Evolutionary conservation across 805 yeast genomes (phyloP).

Genomic region (Wickerhamiella siamensis): DNA sequence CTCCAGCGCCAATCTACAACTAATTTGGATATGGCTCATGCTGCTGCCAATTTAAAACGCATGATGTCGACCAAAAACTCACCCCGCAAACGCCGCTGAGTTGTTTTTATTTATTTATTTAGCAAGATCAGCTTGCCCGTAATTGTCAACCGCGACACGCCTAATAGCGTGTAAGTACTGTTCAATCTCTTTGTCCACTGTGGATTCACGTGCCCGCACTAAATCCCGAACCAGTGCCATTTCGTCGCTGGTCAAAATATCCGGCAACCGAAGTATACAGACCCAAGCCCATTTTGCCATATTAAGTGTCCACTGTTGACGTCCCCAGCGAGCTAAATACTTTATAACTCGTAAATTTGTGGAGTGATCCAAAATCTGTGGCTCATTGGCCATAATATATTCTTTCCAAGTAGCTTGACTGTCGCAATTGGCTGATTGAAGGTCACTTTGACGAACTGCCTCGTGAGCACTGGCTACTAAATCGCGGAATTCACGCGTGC

Average conservation of each 20-base stretch:
- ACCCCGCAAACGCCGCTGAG: neutral
- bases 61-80: neutral
- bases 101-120: neutral
- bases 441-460: neutral
- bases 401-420: conserved; percentile 29
- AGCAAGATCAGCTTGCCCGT: conserved; percentile 14
- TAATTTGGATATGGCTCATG: conserved; percentile 25
- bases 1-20: conserved; percentile 23
- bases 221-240: conserved; percentile 30
- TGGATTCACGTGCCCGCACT: conserved; percentile 14
- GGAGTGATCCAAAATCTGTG: conserved; percentile 28
- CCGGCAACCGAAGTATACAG: conserved; percentile 29
- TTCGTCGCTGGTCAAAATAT: conserved; percentile 27
- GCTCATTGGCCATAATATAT: conserved; percentile 24
- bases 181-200: neutral
- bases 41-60: conserved; percentile 26
- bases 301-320: conserved; percentile 21
- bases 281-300: conserved; percentile 30
- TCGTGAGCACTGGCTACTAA: conserved; percentile 22
- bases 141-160: conserved; percentile 12
- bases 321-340: conserved; percentile 33
- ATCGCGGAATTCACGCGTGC: conserved; percentile 21
- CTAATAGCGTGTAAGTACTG: conserved; percentile 8
- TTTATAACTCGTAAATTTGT: conserved; percentile 27
- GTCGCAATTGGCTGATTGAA: conserved; percentile 1